Evolutionary conservation across 1,139 yeast genomes (phyloP).

Genomic region (Pichia sp.): DNA sequence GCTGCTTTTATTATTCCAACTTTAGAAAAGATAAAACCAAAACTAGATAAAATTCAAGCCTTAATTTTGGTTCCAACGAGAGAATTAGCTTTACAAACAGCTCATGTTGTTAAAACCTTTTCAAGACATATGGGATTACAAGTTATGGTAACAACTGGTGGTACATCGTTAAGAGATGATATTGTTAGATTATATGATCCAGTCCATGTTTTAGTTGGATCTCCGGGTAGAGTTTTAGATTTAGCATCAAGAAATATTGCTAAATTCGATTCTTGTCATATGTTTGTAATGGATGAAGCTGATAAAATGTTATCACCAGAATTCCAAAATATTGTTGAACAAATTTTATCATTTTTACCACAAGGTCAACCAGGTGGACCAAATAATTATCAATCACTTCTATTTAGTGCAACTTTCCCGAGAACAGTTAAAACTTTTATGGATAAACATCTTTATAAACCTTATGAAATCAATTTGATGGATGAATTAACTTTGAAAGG

Average conservation of each 20-base stretch:
- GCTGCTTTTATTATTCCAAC: constrained; percentile 91
- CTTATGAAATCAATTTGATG: constrained; percentile 94
- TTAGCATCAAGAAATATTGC: constrained; percentile 84
- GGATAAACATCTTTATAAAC: constrained; percentile 85
- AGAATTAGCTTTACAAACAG: constrained; percentile 69
- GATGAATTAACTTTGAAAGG: constrained; percentile 95
- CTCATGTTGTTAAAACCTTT: constrained; percentile 94
- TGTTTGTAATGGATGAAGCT: constrained; percentile 98
- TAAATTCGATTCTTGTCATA: constrained; percentile 78
- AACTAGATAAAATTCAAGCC: constrained; percentile 74
- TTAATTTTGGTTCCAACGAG: constrained; percentile 84
- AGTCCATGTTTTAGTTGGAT: constrained; percentile 81
- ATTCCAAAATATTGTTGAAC: constrained; percentile 82
- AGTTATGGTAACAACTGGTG: constrained; percentile 99
- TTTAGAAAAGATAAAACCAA: constrained; percentile 73
- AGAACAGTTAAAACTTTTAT: constrained; percentile 86
- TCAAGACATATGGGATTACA: constrained; percentile 90
- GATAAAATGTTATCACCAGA: constrained; percentile 94
- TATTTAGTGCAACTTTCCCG: constrained; percentile 96
- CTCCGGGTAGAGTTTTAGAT: constrained; percentile 96
- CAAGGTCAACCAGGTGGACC: constrained; percentile 25
- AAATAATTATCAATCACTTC: constrained; percentile 69
- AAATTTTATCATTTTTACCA: constrained; percentile 79
- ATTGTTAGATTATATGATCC: constrained; percentile 87
- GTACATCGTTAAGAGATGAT: constrained; percentile 91